Base-by-base conservation (phyloP, 768 basidiomycete genomes). In the Boletellus ananiceps region DNA sequence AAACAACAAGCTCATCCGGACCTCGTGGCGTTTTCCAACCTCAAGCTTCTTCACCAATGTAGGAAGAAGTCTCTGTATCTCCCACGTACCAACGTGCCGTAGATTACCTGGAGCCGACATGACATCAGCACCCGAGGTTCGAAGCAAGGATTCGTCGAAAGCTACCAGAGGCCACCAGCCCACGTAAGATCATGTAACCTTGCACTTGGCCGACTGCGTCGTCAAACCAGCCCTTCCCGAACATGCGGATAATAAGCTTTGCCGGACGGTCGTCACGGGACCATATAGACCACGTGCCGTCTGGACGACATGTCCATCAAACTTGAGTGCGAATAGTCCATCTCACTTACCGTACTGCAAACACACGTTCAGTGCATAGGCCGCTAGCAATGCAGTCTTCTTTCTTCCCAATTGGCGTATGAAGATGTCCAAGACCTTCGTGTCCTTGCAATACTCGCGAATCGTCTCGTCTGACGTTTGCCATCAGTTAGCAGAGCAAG, bases 181-280 rank as follows among this genome's bases (percentile, higher is more conserved):
- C 15, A 4, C 27, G n/a, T 18, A 47, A 47, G 11, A 40, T 27
- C 32, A 5, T 15, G 8, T 35, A 41, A 1, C 46, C 46, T 41
- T 41, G 32, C 1, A 58, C 44, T 15, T 4, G 38, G 9, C 58
- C 61, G 0, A 63, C 34, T 9, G 61, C 58, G 21, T 61, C 61
- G 14, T 62, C 58, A 16, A 62, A 63, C 32, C 47, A 60, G 49
- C 63, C 51, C 8, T 51, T 29, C 15, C 33, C 41, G 46, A 55
- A 18, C 61, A 62, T 62, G 8, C 33, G 35, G 9, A 62, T 49
- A 2, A 61, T 60, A 2, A 52, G 21, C 40, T 50, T 50, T 29
- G 29, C 29, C 29, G 29, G 8, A 29, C 3, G 55, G 25, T 37
- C 41, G 15, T 61, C 25, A n/a, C 13, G n/a, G 4, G 41, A 39